These are phyloP conservation scores for Oryza coarctata DNA, from an alignment of 176 grass and related monocot species.

Conservation along the genomic window DNA sequence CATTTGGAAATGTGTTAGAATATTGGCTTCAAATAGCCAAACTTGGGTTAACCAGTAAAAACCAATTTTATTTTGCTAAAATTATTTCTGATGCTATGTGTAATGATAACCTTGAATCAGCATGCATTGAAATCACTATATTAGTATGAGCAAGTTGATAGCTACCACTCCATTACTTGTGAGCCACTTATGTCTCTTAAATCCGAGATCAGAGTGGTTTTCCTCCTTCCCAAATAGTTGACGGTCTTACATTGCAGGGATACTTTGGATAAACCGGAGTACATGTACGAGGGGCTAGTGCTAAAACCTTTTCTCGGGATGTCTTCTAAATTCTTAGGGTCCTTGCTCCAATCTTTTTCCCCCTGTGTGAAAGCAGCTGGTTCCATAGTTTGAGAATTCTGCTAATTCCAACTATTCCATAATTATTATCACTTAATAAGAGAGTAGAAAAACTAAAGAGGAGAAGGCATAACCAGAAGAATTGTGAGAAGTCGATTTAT, in stretches of 20 bases:
- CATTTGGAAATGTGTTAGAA: neutral
- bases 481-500: neutral
- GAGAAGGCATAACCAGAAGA: neutral
- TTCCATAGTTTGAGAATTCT: neutral
- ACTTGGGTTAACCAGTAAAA: neutral
- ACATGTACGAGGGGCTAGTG: neutral
- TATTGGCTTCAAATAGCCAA: neutral
- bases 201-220: neutral
- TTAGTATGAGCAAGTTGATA: neutral
- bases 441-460: neutral
- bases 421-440: neutral
- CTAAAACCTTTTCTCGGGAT: neutral
- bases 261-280: neutral
- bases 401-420: neutral
- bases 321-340: neutral
- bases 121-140: neutral
- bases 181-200: neutral
- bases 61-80: neutral
- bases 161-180: neutral
- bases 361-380: neutral
- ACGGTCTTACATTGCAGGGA: neutral
- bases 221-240: neutral
- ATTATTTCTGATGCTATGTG: conserved; percentile 6
- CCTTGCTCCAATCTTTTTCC: neutral
- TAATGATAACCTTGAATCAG: neutral